Percentiles rank a stretch among this genome's conserved stretches.
phyloP scores from a whole-genome alignment of 441 rosid species.

The Omphalea diandra region DNA sequence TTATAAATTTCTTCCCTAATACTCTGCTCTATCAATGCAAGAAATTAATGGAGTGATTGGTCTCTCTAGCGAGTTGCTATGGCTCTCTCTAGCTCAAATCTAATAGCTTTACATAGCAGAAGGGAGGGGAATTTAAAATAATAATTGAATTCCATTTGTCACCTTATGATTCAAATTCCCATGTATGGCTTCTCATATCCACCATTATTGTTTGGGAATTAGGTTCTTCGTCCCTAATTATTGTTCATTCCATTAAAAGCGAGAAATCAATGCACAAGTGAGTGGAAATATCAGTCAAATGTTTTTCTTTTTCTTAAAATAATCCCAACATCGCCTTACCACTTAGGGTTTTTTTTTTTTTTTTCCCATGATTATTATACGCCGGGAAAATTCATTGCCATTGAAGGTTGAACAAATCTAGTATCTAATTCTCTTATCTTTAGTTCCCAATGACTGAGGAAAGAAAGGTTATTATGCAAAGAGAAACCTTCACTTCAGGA shows the following conservation, averaged over 20 bases:
- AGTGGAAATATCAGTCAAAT: slow-evolving; percentile 23
- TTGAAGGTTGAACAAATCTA: slow-evolving; percentile 24
- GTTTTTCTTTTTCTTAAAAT: slow-evolving; percentile 6
- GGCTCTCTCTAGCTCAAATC: slow-evolving; percentile 6
- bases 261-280: too few relatives aligned
- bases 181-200: slow-evolving; percentile 35
- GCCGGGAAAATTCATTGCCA: slow-evolving; percentile 13
- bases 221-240: slow-evolving; percentile 33
- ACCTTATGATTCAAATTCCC: slow-evolving; percentile 29
- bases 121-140: not conserved
- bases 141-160: slow-evolving; percentile 9
- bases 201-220: slow-evolving; percentile 38
- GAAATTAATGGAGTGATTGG: not conserved
- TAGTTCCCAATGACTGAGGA: slow-evolving; percentile 32
- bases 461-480: slow-evolving; percentile 27
- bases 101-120: slow-evolving; percentile 34
- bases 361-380: too few relatives aligned
- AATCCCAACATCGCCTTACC: not conserved
- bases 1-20: not conserved
- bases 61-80: not conserved
- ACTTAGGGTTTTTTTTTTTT: too few relatives aligned
- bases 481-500: not conserved
- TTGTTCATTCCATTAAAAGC: slow-evolving; percentile 7
- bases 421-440: slow-evolving; percentile 38
- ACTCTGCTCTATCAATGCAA: slow-evolving; percentile 11